phyloP scores from a whole-genome alignment of 768 basidiomycete species.

The Lactifluus pinguis region DNA sequence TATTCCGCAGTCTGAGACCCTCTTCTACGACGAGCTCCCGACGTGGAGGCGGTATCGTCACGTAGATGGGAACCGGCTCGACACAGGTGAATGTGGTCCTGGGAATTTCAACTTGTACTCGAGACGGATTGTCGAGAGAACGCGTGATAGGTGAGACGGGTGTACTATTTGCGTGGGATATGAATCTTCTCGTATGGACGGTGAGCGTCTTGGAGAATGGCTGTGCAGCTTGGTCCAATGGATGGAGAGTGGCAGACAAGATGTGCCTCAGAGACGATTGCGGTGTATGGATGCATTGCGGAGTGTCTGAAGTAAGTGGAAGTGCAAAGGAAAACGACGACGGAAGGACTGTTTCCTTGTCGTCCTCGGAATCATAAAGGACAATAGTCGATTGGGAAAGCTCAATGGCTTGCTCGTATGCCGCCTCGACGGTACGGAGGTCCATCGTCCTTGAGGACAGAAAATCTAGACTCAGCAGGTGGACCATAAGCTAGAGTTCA shows the following conservation, averaged over 20 bases:
- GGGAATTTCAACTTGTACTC: conserved; percentile 61
- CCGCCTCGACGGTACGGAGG: conserved; percentile 57
- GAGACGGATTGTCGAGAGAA: conserved; percentile 51
- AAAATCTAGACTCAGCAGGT: conserved; percentile 16
- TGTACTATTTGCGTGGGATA: conserved; percentile 51
- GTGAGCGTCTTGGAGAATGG: conserved; percentile 46
- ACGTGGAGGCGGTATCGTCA: conserved; percentile 69
- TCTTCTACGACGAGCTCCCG: conserved; percentile 57
- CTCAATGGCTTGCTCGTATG: conserved; percentile 55
- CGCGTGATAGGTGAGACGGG: conserved; percentile 51
- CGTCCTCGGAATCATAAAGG: conserved; percentile 39
- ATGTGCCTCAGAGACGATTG: conserved; percentile 65
- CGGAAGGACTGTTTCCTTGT: conserved; percentile 37
- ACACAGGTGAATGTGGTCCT: conserved; percentile 60
- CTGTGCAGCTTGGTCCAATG: conserved; percentile 29
- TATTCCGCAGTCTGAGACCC: conserved; percentile 69
- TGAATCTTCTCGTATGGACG: conserved; percentile 70
- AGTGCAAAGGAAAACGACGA: conserved; percentile 73
- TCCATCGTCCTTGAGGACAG: conserved; percentile 44
- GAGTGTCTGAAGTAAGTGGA: conserved; percentile 68
- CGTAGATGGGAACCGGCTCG: conserved; percentile 71
- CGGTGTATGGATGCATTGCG: conserved; percentile 72
- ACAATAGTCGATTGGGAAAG: conserved; percentile 49
- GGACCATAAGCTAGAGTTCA: conserved; percentile 3
- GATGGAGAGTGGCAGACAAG: conserved; percentile 56